A percentile compares a stretch with the other conserved stretches of the same genome.
Conservation (phyloP, 495 filamentous ascomycete genomes). For the Xylaria intraflava region DNA sequence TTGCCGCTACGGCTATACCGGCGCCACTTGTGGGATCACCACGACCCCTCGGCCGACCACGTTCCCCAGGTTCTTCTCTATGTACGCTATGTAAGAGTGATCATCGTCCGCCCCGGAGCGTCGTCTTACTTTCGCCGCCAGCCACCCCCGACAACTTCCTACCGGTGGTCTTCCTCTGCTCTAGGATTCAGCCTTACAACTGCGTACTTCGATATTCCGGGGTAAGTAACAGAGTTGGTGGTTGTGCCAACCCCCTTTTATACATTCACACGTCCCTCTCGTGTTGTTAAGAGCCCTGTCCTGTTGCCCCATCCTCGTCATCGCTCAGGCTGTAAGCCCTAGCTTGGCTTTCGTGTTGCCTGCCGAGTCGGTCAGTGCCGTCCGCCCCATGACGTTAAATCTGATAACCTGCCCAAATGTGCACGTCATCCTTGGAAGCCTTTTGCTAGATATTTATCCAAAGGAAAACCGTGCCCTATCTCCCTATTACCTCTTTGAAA, state of each 20-base stretch:
- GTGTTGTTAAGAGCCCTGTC: too few relatives aligned
- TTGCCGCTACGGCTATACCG: background rate
- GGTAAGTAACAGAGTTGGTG: background rate
- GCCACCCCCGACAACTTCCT: background rate
- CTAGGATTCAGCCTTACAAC: background rate
- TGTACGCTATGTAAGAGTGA: background rate
- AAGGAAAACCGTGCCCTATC: background rate
- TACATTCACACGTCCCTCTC: background rate
- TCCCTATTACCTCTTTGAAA: background rate
- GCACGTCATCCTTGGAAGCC: background rate
- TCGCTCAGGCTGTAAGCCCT: too few relatives aligned
- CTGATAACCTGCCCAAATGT: background rate
- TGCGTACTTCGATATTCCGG: background rate
- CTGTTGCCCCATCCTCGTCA: too few relatives aligned
- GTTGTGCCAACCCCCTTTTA: background rate
- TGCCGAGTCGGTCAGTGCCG: too few relatives aligned
- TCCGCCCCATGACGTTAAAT: too few relatives aligned
- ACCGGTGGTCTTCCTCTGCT: background rate
- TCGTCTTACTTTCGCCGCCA: background rate
- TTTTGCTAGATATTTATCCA: background rate
- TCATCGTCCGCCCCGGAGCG: background rate
- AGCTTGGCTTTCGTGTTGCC: too few relatives aligned
- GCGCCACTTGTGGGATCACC: background rate
- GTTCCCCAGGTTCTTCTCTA: background rate
- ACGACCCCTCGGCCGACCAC: background rate